Conservation (phyloP, 805 yeast species). For the Torulaspora franciscae region DNA sequence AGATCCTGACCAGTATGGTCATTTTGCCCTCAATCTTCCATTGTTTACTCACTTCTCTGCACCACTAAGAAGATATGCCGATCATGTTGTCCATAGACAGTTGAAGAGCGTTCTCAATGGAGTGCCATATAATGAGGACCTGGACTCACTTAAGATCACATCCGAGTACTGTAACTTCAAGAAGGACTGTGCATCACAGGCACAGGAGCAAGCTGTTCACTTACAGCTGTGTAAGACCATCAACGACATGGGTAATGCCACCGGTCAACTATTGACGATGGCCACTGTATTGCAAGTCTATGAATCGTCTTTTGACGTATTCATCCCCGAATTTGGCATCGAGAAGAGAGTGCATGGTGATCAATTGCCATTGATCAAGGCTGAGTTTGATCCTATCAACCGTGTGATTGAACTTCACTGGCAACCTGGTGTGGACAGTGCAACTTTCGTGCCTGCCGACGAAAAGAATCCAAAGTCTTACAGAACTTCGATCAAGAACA, state of each 20-base stretch:
- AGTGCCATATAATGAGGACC: slow-evolving; percentile 45
- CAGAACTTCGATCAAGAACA: slow-evolving; percentile 71
- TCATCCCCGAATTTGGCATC: slow-evolving; percentile 87
- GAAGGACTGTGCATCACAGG: slow-evolving; percentile 86
- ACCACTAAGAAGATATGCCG: slow-evolving; percentile 89
- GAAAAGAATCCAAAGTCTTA: slow-evolving; percentile 74
- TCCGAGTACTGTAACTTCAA: slow-evolving; percentile 94
- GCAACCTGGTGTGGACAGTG: slow-evolving; percentile 90
- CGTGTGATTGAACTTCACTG: slow-evolving; percentile 78
- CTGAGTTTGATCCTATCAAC: slow-evolving; percentile 74
- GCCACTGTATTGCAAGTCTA: slow-evolving; percentile 89
- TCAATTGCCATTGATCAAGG: slow-evolving; percentile 86
- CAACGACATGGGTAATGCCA: slow-evolving; percentile 60
- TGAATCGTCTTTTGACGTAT: slow-evolving; percentile 92
- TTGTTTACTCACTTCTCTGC: slow-evolving; percentile 91
- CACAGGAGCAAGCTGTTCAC: slow-evolving; percentile 94
- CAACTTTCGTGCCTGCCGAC: slow-evolving; percentile 86
- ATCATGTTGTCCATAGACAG: slow-evolving; percentile 88
- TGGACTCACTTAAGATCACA: slow-evolving; percentile 69
- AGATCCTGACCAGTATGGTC: slow-evolving; percentile 71
- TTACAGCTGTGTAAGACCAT: slow-evolving; percentile 77
- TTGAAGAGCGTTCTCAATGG: slow-evolving; percentile 57
- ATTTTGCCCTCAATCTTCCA: slow-evolving; percentile 77
- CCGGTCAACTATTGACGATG: slow-evolving; percentile 79
- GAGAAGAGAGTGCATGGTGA: slow-evolving; percentile 97